Evolutionary conservation across 805 yeast genomes (phyloP).

Genomic region (Cyberlindnera xylosilytica): DNA sequence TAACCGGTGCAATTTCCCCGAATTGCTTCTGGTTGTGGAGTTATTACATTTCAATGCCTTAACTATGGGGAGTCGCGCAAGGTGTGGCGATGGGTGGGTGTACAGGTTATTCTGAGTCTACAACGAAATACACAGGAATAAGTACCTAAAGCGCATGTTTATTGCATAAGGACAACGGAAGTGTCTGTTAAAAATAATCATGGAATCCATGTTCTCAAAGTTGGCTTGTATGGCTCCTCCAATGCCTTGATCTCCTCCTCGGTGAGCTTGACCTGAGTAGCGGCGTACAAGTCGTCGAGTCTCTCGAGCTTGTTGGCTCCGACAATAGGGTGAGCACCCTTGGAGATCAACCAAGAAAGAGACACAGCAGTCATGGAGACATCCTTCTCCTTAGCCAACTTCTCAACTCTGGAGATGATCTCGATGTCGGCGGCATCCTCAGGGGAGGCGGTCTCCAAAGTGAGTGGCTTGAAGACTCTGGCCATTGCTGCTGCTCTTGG

Average conservation of each 20-base stretch:
- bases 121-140: too few relatives aligned
- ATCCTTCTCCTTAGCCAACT: conserved; percentile 43
- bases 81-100: too few relatives aligned
- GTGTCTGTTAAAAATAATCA: too few relatives aligned
- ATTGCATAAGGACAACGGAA: too few relatives aligned
- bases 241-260: conserved; percentile 19
- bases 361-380: conserved; percentile 52
- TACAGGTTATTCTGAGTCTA: too few relatives aligned
- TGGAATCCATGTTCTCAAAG: conserved; percentile 7
- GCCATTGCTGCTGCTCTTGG: not conserved
- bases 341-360: conserved; percentile 48
- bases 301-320: conserved; percentile 47
- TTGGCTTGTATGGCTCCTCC: conserved; percentile 23
- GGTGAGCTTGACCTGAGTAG: conserved; percentile 36
- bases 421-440: conserved; percentile 24
- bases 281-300: conserved; percentile 48
- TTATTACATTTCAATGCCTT: too few relatives aligned
- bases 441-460: not conserved
- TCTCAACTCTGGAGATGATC: conserved; percentile 50
- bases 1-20: too few relatives aligned
- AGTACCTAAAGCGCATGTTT: too few relatives aligned
- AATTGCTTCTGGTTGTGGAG: too few relatives aligned
- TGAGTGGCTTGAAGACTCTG: not conserved
- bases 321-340: conserved; percentile 52
- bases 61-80: too few relatives aligned